A percentile compares a stretch with the other conserved stretches of the same genome.
These are phyloP conservation scores for Prunus armeniaca DNA, from an alignment of 306 rosid genomes.

Conservation along the genomic window DNA sequence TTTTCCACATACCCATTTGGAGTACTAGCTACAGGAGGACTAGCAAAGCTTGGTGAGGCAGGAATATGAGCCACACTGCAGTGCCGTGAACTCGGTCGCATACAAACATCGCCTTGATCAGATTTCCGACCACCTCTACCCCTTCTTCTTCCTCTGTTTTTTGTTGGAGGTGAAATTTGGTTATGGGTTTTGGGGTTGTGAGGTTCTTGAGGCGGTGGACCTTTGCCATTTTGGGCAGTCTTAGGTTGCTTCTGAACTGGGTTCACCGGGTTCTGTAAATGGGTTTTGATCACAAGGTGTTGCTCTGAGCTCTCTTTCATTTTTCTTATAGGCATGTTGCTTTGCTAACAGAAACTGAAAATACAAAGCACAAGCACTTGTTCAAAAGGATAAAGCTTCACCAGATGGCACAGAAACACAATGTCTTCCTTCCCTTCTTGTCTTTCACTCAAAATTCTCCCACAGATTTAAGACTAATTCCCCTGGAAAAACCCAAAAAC, in stretches of 20 bases:
- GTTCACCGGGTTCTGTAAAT: conserved; percentile 66
- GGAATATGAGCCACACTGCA: conserved; percentile 51
- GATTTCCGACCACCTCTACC: conserved; percentile 78
- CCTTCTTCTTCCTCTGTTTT: conserved; percentile 81
- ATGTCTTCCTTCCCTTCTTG: conserved; percentile 22
- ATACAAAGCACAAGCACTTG: conserved; percentile 17
- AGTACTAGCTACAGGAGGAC: conserved; percentile 25
- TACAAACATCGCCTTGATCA: conserved; percentile 73
- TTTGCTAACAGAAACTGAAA: conserved; percentile 17
- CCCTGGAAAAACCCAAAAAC: conserved; percentile 27
- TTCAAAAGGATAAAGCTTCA: conserved; percentile 31
- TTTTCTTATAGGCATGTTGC: conserved; percentile 84
- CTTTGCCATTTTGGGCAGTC: conserved; percentile 77
- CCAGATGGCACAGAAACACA: conserved; percentile 26
- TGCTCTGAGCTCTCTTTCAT: conserved; percentile 96
- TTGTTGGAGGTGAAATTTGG: conserved; percentile 60
- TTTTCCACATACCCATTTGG: conserved; percentile 38
- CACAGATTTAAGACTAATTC: conserved; percentile 38
- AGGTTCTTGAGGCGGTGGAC: conserved; percentile 55
- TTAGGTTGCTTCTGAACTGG: conserved; percentile 57
- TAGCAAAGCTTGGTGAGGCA: conserved; percentile 16
- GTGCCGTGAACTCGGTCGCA: conserved; percentile 83
- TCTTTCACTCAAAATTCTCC: conserved; percentile 30
- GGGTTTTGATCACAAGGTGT: conserved; percentile 86
- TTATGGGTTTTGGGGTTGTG: conserved; percentile 40